Conservation (phyloP, 75 land plant species). For the Chamaecyparis obtusa region DNA sequence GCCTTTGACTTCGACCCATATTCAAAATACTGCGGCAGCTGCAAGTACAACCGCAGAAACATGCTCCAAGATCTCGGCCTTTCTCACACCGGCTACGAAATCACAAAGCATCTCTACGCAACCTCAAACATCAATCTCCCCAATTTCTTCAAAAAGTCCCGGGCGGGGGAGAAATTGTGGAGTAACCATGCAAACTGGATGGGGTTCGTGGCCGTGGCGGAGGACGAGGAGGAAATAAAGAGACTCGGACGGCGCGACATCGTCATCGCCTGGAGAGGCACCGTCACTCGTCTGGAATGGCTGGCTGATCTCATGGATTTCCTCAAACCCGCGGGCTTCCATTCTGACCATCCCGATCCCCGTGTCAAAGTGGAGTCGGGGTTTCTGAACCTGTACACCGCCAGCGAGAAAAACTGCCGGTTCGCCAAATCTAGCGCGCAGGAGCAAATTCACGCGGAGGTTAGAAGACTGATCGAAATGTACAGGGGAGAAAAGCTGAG, state of each 20-base stretch:
- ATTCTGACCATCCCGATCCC: not conserved
- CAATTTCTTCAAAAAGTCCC: constrained; percentile 7
- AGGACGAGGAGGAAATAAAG: constrained; percentile 45
- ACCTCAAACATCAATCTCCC: constrained; percentile 6
- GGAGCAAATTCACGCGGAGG: constrained; percentile 54
- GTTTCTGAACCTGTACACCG: constrained; percentile 64
- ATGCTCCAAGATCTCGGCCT: not conserved
- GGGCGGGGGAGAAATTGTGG: not conserved
- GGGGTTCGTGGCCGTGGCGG: constrained; percentile 82
- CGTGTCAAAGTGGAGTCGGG: constrained; percentile 68
- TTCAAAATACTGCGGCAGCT: constrained; percentile 25
- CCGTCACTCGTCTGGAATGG: constrained; percentile 83
- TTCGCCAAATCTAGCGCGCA: constrained; percentile 60
- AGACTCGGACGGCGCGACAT: constrained; percentile 80
- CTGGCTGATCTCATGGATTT: constrained; percentile 45
- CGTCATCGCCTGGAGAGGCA: constrained; percentile 76
- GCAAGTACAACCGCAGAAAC: not conserved
- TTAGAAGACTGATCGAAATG: constrained; percentile 23
- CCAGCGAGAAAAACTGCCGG: constrained; percentile 35
- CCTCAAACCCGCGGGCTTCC: constrained; percentile 11
- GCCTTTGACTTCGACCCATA: too few species aligned
- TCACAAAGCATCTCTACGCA: constrained; percentile 14
- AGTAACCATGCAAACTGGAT: constrained; percentile 43
- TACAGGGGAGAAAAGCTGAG: constrained; percentile 26
- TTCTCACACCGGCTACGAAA: not conserved